phyloP scores from a whole-genome alignment of 176 grass and related monocot species.

The Cenchrus americanus region DNA sequence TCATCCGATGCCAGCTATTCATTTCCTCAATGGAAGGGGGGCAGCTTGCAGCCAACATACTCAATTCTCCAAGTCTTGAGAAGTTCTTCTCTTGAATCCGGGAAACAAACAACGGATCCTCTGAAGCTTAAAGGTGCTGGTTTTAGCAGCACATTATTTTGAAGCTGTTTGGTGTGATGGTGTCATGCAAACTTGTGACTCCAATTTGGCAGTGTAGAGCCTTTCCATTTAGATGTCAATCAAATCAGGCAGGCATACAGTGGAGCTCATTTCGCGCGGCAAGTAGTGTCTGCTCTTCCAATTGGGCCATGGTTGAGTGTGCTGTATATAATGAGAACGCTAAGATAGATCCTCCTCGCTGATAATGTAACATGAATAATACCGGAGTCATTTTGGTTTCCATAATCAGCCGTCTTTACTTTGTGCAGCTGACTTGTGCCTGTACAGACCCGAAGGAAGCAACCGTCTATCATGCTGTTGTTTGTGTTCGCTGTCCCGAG shows the following conservation, averaged over 20 bases:
- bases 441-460: not conserved
- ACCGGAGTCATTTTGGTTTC: not conserved
- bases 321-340: constrained; percentile 27
- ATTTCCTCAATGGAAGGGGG: constrained; percentile 81
- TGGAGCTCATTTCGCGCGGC: not conserved
- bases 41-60: constrained; percentile 79
- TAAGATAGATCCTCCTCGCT: not conserved
- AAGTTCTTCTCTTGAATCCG: constrained; percentile 74
- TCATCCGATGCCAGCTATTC: constrained; percentile 77
- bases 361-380: constrained; percentile 39
- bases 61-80: constrained; percentile 74
- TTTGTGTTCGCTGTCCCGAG: not conserved
- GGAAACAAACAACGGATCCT: not conserved
- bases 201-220: not conserved
- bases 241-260: not conserved
- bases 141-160: constrained; percentile 3
- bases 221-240: not conserved
- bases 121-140: not conserved
- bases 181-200: constrained; percentile 25
- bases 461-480: not conserved
- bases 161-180: not conserved
- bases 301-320: not conserved
- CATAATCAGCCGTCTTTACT: not conserved
- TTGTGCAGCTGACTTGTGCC: not conserved
- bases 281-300: not conserved